Base-by-base conservation (phyloP, 1,284 basidiomycete species). In the Boletus holoroseus region DNA sequence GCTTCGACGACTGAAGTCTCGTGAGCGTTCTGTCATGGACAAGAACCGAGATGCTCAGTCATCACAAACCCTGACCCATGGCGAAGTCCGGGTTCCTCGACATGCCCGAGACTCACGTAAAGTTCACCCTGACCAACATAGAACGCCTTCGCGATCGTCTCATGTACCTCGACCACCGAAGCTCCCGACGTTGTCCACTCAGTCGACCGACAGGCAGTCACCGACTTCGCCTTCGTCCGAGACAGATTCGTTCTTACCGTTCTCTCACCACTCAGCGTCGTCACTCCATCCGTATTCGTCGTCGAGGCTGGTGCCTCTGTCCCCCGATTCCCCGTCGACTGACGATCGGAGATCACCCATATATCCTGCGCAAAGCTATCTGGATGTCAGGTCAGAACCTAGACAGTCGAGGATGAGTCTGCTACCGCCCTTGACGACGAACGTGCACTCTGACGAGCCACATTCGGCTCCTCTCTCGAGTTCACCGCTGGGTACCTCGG, bases 1-100 rank as follows among this genome's bases (percentile, higher is more conserved):
- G 62, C 57, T 81, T 15, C 75, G 83, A 0, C 74, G 89, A 13
- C 78, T 80, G 5, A 68, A 73, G 45, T 79, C 77, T 15, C 68
- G 79, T 31, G 72, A 73, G 56, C 57, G 62, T 7, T 66, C 65
- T 31, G 56, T 47, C 39, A 62, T 15, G 44, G 38, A 44, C 15
- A 38, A 24, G 38, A 34, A 52, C 24, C 30, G 40, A 27, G 55
- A 51, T 11, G 12, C 41, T 16, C 48, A 11, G n/a, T 13, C 22
- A 9, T 34, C 32, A 28, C 54, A 45, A 2, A 24, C 43, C 7
- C 8, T 35, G 1, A 15, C 12, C 5, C 5, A 37, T 24, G n/a
- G 27, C 12, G 49, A 45, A 2, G 20, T 1, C 20, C 46, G 27
- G 34, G 38, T 42, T 1, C n/a, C 27, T 24, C 40, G 35, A 37